A percentile compares a stretch with the other conserved stretches of the same genome.
phyloP scores from a whole-genome alignment of 495 filamentous ascomycete genomes.

The Daldinia caldariorum region DNA sequence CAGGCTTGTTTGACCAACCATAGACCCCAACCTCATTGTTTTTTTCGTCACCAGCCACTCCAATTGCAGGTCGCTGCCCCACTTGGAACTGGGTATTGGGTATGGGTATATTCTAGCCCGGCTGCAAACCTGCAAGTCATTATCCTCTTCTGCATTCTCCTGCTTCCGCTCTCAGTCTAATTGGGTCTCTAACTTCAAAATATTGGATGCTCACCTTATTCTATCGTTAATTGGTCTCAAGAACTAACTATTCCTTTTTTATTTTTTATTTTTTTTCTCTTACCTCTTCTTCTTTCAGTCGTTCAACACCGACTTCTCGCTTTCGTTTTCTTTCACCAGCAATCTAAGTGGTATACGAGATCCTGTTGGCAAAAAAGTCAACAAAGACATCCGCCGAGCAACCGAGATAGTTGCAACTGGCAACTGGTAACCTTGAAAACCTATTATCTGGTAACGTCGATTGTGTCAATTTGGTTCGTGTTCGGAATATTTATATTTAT shows the following conservation, averaged over 20 bases:
- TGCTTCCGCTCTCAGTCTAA: conserved; percentile 38
- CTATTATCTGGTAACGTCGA: neutral
- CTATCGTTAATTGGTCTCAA: conserved; percentile 39
- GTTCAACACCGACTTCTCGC: conserved; percentile 18
- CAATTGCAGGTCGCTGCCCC: conserved; percentile 33
- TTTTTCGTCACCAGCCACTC: conserved; percentile 47
- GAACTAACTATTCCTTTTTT: no score
- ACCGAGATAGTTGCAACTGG: conserved; percentile 15
- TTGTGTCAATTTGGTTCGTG: conserved; percentile 13
- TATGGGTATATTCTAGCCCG: conserved; percentile 17
- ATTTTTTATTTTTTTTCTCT: conserved; percentile 21
- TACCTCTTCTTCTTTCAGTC: conserved; percentile 16
- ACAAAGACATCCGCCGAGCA: conserved; percentile 32
- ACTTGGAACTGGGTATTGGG: conserved; percentile 21
- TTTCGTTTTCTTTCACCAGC: conserved; percentile 8
- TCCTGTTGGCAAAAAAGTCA: conserved; percentile 28
- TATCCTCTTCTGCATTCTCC: conserved; percentile 34
- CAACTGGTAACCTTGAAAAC: conserved; percentile 8
- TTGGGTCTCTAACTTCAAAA: conserved; percentile 32
- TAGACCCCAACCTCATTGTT: conserved; percentile 43
- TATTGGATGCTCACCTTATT: conserved; percentile 33
- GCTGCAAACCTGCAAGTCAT: conserved; percentile 39
- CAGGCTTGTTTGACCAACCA: conserved; percentile 34
- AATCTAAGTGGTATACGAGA: conserved; percentile 20
- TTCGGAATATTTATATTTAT: conserved; percentile 1